Percentiles rank a stretch among this genome's conserved stretches.
Conservation (phyloP, 139 green algal species). For the Volvox reticuliferus region DNA sequence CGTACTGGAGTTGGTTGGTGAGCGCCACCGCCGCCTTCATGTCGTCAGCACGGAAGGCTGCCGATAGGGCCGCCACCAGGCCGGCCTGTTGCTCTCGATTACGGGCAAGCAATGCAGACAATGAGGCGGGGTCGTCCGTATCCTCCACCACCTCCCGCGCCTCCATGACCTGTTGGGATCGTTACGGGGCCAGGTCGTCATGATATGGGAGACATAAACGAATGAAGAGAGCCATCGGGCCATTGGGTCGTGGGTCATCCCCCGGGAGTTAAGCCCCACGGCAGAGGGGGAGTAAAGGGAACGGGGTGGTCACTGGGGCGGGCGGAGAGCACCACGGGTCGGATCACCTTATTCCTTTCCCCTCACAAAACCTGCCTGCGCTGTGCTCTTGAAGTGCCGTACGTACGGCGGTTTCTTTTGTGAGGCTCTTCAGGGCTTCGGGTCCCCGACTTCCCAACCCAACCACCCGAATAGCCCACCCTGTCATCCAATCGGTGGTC, state of each 20-base stretch:
- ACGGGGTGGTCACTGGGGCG: too few relatives aligned
- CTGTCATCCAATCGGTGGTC: not conserved
- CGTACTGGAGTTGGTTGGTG: conserved; percentile 69
- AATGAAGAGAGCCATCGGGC: too few relatives aligned
- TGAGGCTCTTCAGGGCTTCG: not conserved
- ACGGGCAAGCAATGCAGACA: conserved; percentile 62
- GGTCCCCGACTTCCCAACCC: not conserved
- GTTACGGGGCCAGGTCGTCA: too few relatives aligned
- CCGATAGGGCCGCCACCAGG: conserved; percentile 49
- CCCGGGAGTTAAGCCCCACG: too few relatives aligned
- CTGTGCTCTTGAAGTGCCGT: too few relatives aligned
- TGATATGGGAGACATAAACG: too few relatives aligned
- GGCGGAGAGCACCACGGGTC: too few relatives aligned
- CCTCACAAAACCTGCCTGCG: too few relatives aligned
- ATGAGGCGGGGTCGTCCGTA: conserved; percentile 51
- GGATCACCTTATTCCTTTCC: too few relatives aligned
- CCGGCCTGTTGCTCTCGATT: conserved; percentile 43
- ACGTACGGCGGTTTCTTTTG: not conserved
- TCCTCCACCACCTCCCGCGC: conserved; percentile 77
- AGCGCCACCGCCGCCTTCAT: conserved; percentile 50
- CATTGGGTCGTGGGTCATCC: too few relatives aligned
- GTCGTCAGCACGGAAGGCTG: conserved; percentile 60
- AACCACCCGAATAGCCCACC: not conserved
- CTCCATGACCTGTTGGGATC: conserved; percentile 75
- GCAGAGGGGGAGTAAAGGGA: too few relatives aligned